Base-by-base conservation (phyloP, 306 rosid genomes). In the Dalbergia cultrata region DNA sequence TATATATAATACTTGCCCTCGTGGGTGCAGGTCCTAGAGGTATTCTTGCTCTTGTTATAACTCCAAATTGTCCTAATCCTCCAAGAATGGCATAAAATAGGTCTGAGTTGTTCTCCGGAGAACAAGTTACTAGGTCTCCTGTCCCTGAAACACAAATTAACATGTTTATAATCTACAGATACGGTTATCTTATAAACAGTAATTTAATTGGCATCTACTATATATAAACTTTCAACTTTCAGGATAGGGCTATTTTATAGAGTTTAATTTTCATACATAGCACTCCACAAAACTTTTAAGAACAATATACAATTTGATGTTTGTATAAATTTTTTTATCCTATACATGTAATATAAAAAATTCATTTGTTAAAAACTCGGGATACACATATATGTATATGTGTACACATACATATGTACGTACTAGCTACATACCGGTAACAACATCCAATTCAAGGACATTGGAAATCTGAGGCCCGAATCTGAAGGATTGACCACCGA, bases 61-160 rank as follows among this genome's bases (percentile, higher is more conserved):
- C 69, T 1, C 98, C 97, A 67, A 94, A 91, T 73, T 94, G 97
- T 17, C 98, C 98, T 78, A 94, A 80, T 21, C 98, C 98, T 61
- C 98, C 97, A 13, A 94, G 97, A 47, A 83, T 93, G 0, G 86
- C 87, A 12, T 85, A 85, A 80, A 90, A 94, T 64, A 84, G 70
- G 9, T 87, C 87, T 0, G 92, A 63, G 9, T 73, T 83, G 0
- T 34, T 74, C 43, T 45, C 60, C 0, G 79, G 8, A 0, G 97
- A 92, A 78, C 97, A 90, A 37, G 93, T 89, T 37, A 90, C 80
- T 0, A 78, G 35, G 7, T 94, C 94, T 0, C 98, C 97, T 70
- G 75, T 76, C 8, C 97, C 96, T 94, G 73, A 9, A 70, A 41
- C 43, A 59, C 16, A 18, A 19, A 67, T 67, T 21, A 68, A 68